Conservation (phyloP, 2,329 filamentous ascomycete species). For the Aureobasidium sp. region DNA sequence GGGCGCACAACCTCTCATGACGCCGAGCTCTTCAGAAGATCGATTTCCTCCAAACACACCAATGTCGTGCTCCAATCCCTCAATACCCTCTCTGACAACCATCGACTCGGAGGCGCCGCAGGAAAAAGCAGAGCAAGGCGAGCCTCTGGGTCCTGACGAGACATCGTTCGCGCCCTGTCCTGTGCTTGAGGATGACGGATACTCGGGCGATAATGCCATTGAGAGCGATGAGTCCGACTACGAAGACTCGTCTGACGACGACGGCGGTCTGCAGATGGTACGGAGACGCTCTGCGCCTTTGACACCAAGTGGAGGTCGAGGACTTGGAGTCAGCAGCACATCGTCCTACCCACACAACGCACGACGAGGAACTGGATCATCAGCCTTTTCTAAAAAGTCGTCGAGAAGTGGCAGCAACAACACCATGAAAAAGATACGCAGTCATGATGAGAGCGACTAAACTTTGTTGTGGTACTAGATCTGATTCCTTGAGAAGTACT, state of each 20-base stretch:
- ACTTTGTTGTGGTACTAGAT: not conserved
- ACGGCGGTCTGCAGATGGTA: conserved; percentile 34
- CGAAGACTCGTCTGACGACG: conserved; percentile 33
- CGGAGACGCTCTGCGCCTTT: conserved; percentile 24
- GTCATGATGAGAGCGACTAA: conserved; percentile 9
- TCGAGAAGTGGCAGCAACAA: conserved; percentile 44
- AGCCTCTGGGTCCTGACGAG: not conserved
- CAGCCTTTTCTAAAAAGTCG: conserved; percentile 32
- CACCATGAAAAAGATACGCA: conserved; percentile 43
- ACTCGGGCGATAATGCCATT: conserved; percentile 34
- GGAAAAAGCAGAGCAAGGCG: not conserved
- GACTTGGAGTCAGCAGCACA: conserved; percentile 29
- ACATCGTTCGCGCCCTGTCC: not conserved
- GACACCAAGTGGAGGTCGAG: conserved; percentile 15
- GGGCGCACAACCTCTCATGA: conserved; percentile 15
- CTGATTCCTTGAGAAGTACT: not conserved
- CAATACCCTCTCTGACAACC: conserved; percentile 45
- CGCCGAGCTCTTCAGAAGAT: conserved; percentile 19
- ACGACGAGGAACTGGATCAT: conserved; percentile 27
- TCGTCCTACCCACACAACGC: conserved; percentile 30
- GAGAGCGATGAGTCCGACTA: conserved; percentile 37
- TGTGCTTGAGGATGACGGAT: conserved; percentile 25
- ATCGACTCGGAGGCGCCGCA: conserved; percentile 31
- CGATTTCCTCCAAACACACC: conserved; percentile 40
- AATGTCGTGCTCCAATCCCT: conserved; percentile 45